Conservation (phyloP, 2,329 filamentous ascomycete genomes). For the Nectriaceae sp. region DNA sequence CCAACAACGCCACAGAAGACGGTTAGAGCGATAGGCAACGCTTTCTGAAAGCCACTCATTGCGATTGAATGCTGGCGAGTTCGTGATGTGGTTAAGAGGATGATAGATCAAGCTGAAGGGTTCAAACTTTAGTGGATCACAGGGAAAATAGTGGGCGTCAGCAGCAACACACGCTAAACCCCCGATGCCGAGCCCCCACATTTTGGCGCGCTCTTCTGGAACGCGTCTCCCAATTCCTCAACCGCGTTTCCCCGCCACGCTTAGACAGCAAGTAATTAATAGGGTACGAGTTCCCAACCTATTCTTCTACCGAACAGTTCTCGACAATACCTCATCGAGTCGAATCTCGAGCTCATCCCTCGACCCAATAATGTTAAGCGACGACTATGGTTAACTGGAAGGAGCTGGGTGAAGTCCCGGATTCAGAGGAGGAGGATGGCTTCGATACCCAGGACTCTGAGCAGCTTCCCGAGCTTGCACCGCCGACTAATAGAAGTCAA, state of each 20-base stretch:
- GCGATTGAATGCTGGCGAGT: conserved; percentile 1
- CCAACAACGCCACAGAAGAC: conserved; percentile 40
- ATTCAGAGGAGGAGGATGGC: conserved; percentile 51
- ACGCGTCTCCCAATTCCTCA: conserved; percentile 29
- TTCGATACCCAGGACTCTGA: conserved; percentile 39
- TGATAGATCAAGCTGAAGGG: neutral
- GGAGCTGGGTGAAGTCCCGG: conserved; percentile 52
- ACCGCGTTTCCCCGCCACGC: conserved; percentile 30
- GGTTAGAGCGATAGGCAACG: conserved; percentile 37
- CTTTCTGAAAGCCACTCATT: conserved; percentile 38
- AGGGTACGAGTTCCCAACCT: conserved; percentile 8
- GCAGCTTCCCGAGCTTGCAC: conserved; percentile 1
- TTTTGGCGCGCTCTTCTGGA: conserved; percentile 11
- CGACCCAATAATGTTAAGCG: conserved; percentile 29
- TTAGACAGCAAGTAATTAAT: conserved; percentile 17
- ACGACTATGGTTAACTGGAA: conserved; percentile 49
- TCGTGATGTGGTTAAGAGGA: neutral
- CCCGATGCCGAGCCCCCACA: neutral
- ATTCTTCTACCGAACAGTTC: conserved; percentile 3
- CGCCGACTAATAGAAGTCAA: conserved; percentile 4
- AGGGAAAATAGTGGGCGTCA: neutral
- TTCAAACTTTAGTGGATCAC: neutral
- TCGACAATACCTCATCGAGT: conserved; percentile 3
- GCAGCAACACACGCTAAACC: neutral
- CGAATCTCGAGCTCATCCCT: conserved; percentile 9